A percentile compares a stretch with the other conserved stretches of the same genome.
phyloP scores from a whole-genome alignment of 176 grass and related monocot species.

The Musa beccarii region DNA sequence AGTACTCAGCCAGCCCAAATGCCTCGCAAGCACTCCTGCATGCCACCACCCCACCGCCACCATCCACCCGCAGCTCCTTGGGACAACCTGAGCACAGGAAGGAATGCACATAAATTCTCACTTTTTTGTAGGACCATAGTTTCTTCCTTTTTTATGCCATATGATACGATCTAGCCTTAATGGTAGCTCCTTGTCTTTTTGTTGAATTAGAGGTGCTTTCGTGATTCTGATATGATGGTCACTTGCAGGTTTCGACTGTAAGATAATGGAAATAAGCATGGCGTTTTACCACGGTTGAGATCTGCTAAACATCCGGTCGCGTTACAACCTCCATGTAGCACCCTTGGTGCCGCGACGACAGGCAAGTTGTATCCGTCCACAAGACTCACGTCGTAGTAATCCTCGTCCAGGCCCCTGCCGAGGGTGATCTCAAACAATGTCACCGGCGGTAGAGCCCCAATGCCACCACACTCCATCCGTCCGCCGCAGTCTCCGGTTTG shows the following conservation, averaged over 20 bases:
- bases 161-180: too few relatives aligned
- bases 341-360: conserved; percentile 38
- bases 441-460: conserved; percentile 47
- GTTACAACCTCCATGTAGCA: conserved; percentile 44
- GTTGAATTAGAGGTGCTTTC: too few relatives aligned
- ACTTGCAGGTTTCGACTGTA: too few relatives aligned
- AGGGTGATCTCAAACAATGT: conserved; percentile 90
- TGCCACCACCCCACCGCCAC: conserved; percentile 41
- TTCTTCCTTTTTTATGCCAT: too few relatives aligned
- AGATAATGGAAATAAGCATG: not conserved
- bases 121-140: too few relatives aligned
- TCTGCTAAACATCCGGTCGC: conserved; percentile 61
- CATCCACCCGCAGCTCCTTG: conserved; percentile 67
- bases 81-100: conserved; percentile 41
- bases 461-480: conserved; percentile 45
- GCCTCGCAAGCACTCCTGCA: conserved; percentile 87
- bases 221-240: too few relatives aligned
- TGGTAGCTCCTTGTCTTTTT: too few relatives aligned
- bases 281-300: conserved; percentile 57
- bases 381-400: conserved; percentile 84
- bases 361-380: conserved; percentile 95
- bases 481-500: conserved; percentile 75
- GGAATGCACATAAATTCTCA: not conserved
- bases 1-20: conserved; percentile 69
- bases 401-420: conserved; percentile 31